phyloP scores from a whole-genome alignment of 2,329 filamentous ascomycete genomes.

The Pyrenochaeta sp. region DNA sequence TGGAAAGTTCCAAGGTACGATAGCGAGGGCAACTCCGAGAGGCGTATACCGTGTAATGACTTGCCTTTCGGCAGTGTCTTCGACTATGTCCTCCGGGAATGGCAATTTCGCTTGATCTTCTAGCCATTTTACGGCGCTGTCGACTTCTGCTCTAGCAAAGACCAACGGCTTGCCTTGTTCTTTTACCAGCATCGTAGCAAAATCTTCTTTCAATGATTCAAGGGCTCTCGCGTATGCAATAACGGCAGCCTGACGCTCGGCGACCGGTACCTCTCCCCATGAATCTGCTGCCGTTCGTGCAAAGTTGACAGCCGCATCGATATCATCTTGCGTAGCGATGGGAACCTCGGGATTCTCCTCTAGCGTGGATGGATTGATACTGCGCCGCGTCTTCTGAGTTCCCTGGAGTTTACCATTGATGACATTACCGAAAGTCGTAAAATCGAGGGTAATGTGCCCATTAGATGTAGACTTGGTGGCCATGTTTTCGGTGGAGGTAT shows the following conservation, averaged over 20 bases:
- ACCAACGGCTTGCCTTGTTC: conserved; percentile 37
- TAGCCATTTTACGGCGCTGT: conserved; percentile 29
- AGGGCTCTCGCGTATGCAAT: conserved; percentile 27
- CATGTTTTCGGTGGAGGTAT: too few relatives aligned
- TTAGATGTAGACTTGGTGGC: too few relatives aligned
- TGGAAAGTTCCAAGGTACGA: conserved; percentile 54
- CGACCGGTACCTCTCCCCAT: conserved; percentile 46
- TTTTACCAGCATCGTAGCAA: conserved; percentile 28
- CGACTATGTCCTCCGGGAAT: conserved; percentile 50
- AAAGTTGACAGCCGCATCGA: conserved; percentile 57
- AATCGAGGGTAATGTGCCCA: too few relatives aligned
- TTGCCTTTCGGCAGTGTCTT: conserved; percentile 52
- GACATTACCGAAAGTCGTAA: too few relatives aligned
- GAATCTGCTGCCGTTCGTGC: conserved; percentile 53
- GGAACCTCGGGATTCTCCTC: conserved; percentile 58
- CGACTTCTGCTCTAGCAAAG: conserved; percentile 24
- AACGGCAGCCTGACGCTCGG: conserved; percentile 23
- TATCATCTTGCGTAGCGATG: conserved; percentile 55
- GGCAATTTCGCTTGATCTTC: conserved; percentile 33
- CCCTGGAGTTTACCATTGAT: too few relatives aligned
- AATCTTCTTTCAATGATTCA: conserved; percentile 24
- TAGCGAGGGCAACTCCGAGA: conserved; percentile 52
- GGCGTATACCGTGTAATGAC: conserved; percentile 53
- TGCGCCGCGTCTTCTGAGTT: conserved; percentile 54
- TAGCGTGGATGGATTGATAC: conserved; percentile 59